A percentile compares a stretch with the other conserved stretches of the same genome.
Evolutionary conservation across 2,329 filamentous ascomycete genomes (phyloP).

Genomic region (Alternaria sp.): DNA sequence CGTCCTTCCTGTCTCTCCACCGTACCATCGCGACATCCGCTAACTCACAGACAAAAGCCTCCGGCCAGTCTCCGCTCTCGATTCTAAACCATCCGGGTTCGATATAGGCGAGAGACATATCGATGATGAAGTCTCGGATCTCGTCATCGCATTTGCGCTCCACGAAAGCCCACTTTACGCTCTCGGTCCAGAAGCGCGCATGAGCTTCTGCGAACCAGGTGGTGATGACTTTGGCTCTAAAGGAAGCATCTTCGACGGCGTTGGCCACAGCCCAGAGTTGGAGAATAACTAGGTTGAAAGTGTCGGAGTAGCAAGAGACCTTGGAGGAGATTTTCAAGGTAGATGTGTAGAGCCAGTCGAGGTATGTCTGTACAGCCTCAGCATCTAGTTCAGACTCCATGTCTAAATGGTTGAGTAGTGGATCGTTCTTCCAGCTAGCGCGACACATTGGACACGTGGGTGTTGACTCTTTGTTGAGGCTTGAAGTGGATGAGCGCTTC

Average conservation of each 20-base stretch:
- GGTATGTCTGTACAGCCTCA: conserved; percentile 19
- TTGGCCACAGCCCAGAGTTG: conserved; percentile 4
- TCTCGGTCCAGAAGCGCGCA: neutral
- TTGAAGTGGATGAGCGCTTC: neutral
- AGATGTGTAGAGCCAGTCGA: conserved; percentile 28
- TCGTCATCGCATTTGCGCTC: neutral
- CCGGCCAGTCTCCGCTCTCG: neutral
- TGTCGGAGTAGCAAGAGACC: neutral
- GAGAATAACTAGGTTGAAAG: neutral
- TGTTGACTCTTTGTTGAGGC: neutral
- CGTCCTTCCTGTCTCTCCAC: conserved; percentile 2
- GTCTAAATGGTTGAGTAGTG: neutral
- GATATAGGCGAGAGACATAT: neutral
- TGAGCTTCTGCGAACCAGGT: neutral
- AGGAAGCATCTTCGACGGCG: neutral
- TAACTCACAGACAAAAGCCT: neutral
- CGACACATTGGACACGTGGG: conserved; percentile 31
- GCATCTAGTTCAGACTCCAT: conserved; percentile 7
- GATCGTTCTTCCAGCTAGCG: conserved; percentile 15
- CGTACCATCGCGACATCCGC: conserved; percentile 3
- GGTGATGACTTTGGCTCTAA: neutral
- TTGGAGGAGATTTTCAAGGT: neutral
- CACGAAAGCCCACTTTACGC: conserved; percentile 8
- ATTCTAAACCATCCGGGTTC: neutral
- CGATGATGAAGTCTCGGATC: conserved; percentile 4